Evolutionary conservation across 2,329 filamentous ascomycete species (phyloP).

Genomic region (Byssothecium circinans): DNA sequence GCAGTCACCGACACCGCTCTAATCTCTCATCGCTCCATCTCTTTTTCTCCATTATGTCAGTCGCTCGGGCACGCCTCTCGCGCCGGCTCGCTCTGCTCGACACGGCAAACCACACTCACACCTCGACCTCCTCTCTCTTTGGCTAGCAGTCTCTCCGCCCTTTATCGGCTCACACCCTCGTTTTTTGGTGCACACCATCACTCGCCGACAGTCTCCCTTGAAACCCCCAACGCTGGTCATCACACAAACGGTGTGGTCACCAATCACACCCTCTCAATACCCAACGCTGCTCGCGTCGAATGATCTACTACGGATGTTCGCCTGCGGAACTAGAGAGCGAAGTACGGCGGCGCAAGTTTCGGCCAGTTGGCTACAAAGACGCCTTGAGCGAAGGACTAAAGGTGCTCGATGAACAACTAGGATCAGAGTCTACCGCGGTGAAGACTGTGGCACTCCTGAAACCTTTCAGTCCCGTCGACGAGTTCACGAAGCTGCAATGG

Average conservation of each 20-base stretch:
- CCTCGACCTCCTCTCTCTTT: not conserved
- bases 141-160: too few species aligned
- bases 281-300: conserved; percentile 5
- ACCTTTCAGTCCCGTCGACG: not conserved
- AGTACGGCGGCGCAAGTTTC: conserved; percentile 17
- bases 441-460: conserved; percentile 5
- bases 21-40: not conserved
- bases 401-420: conserved; percentile 21
- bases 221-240: too few species aligned
- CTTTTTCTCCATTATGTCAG: not conserved
- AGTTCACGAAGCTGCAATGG: conserved; percentile 2
- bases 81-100: not conserved
- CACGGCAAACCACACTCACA: not conserved
- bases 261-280: too few species aligned
- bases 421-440: conserved; percentile 24
- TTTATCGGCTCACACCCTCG: too few species aligned
- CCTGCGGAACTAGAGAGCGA: conserved; percentile 19
- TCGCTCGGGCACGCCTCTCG: not conserved
- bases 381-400: conserved; percentile 22
- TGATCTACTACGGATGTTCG: conserved; percentile 31
- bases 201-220: too few species aligned
- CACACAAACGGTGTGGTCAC: too few species aligned
- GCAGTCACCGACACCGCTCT: not conserved
- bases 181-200: too few species aligned
- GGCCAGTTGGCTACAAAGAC: conserved; percentile 15